Evolutionary conservation across 257 asterid species (phyloP).

Genomic region (Ilex asprella): DNA sequence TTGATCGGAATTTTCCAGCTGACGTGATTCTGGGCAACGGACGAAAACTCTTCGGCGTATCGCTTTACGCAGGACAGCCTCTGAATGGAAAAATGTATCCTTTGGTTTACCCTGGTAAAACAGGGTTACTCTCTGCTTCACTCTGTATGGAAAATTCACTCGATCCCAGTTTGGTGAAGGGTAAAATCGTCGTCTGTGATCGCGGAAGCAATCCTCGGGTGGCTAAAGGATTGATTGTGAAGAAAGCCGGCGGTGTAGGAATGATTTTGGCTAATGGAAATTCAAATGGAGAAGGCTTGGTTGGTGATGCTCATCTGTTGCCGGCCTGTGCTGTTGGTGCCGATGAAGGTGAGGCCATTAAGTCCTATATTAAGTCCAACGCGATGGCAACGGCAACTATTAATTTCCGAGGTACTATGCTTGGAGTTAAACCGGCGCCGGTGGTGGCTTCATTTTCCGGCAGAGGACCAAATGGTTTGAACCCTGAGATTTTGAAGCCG

Average conservation of each 20-base stretch:
- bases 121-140: conserved; percentile 78
- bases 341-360: conserved; percentile 62
- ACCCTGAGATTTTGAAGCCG: conserved; percentile 85
- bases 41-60: conserved; percentile 60
- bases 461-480: conserved; percentile 81
- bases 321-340: conserved; percentile 87
- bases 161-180: conserved; percentile 50
- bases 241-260: conserved; percentile 86
- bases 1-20: conserved; percentile 85
- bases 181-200: conserved; percentile 86
- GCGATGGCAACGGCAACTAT: conserved; percentile 57
- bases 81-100: conserved; percentile 69
- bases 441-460: conserved; percentile 92
- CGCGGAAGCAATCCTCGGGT: conserved; percentile 94
- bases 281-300: conserved; percentile 89
- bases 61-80: conserved; percentile 72
- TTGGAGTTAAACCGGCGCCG: conserved; percentile 89
- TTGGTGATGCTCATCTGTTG: conserved; percentile 82
- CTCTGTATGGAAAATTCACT: conserved; percentile 92
- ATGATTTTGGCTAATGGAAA: conserved; percentile 88
- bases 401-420: conserved; percentile 55
- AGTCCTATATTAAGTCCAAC: conserved; percentile 41
- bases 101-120: conserved; percentile 68
- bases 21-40: conserved; percentile 67
- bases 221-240: conserved; percentile 81